Conservation (phyloP, 2,329 filamentous ascomycete species). For the Paracorniculantispora psalliotae region DNA sequence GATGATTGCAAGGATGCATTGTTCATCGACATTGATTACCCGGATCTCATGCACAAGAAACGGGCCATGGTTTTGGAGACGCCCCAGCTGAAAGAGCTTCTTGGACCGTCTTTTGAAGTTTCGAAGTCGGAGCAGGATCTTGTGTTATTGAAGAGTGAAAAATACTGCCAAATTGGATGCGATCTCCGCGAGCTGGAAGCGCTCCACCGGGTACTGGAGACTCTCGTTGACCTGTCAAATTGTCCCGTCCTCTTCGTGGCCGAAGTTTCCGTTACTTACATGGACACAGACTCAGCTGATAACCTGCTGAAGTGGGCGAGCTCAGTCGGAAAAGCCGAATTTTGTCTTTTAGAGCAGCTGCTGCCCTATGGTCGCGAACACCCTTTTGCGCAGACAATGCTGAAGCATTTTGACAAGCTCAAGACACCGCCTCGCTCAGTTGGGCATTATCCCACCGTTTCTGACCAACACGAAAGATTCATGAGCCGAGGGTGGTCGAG, state of each 20-base stretch:
- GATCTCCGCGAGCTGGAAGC: constrained; percentile 65
- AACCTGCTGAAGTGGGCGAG: constrained; percentile 74
- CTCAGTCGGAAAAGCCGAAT: constrained; percentile 64
- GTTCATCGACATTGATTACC: constrained; percentile 86
- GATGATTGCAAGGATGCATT: constrained; percentile 51
- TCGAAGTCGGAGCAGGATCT: constrained; percentile 37
- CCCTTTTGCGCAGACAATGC: constrained; percentile 83
- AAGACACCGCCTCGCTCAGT: constrained; percentile 74
- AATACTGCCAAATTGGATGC: constrained; percentile 76
- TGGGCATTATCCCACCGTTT: constrained; percentile 59
- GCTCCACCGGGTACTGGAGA: constrained; percentile 55
- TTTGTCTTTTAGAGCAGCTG: constrained; percentile 83
- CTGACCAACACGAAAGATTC: constrained; percentile 67
- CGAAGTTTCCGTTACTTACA: constrained; percentile 88
- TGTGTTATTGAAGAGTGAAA: constrained; percentile 58
- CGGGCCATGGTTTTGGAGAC: constrained; percentile 60
- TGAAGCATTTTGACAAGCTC: constrained; percentile 75
- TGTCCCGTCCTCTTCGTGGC: constrained; percentile 73
- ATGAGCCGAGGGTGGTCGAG: constrained; percentile 60
- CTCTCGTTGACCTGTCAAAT: constrained; percentile 51
- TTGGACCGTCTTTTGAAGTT: constrained; percentile 25
- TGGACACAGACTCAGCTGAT: constrained; percentile 70
- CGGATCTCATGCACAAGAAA: constrained; percentile 72
- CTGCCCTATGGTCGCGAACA: constrained; percentile 72
- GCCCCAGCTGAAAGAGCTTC: constrained; percentile 45